Evolutionary conservation across 805 yeast genomes (phyloP).

Genomic region (Starmerella kuoi): DNA sequence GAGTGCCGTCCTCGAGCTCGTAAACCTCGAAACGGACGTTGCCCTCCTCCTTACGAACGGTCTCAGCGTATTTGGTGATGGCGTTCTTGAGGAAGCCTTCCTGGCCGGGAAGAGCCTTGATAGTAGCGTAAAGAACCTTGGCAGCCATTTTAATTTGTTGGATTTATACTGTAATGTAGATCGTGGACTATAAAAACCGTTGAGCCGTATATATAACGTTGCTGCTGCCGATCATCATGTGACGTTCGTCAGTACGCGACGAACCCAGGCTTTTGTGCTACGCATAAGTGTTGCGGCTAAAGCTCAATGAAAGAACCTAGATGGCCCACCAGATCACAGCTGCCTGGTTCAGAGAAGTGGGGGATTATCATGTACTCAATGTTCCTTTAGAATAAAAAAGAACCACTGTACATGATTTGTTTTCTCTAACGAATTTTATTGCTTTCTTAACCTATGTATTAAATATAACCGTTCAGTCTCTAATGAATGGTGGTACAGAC

Average conservation of each 20-base stretch:
- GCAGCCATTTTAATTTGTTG: slow-evolving; percentile 8
- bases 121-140: slow-evolving; percentile 21
- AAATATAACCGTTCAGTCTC: neutral
- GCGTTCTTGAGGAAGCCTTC: slow-evolving; percentile 19
- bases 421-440: too few relatives aligned
- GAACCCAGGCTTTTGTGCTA: too few relatives aligned
- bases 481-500: slow-evolving; percentile 14
- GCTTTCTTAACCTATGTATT: too few relatives aligned
- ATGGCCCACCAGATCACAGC: too few relatives aligned
- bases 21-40: slow-evolving; percentile 24
- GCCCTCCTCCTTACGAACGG: slow-evolving; percentile 24
- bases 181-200: neutral
- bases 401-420: too few relatives aligned
- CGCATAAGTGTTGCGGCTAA: too few relatives aligned
- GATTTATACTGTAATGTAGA: neutral
- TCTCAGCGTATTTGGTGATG: slow-evolving; percentile 18
- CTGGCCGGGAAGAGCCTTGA: slow-evolving; percentile 23
- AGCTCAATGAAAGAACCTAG: too few relatives aligned
- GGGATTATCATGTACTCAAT: too few relatives aligned
- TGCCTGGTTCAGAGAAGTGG: too few relatives aligned
- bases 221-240: neutral
- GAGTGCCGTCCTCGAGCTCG: slow-evolving; percentile 19
- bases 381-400: too few relatives aligned
- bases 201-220: neutral
- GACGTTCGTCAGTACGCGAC: slow-evolving; percentile 1